Evolutionary conservation across 257 asterid species (phyloP).

Genomic region (Solanum rostratum): DNA sequence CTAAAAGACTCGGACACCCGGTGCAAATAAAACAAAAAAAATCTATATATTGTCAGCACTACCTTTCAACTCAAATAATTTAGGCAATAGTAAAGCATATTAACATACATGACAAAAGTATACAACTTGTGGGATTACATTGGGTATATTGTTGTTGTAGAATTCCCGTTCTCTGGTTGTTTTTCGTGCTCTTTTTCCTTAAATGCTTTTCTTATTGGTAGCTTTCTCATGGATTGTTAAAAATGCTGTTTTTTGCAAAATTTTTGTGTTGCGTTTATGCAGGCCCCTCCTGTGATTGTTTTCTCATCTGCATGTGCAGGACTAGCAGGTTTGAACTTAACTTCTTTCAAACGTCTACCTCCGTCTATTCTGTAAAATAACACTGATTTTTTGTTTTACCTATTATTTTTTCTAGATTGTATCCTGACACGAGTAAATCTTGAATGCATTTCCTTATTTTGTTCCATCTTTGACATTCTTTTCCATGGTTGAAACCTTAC

Average conservation of each 20-base stretch:
- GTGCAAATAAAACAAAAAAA: too few relatives aligned
- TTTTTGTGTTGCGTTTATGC: slow-evolving; percentile 16
- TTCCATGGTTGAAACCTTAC: slow-evolving; percentile 12
- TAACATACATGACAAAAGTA: not conserved
- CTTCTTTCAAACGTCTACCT: not conserved
- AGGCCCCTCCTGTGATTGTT: slow-evolving; percentile 85
- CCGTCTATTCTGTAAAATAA: not conserved
- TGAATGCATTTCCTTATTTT: not conserved
- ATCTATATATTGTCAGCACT: not conserved
- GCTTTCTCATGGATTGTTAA: not conserved
- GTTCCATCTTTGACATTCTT: not conserved
- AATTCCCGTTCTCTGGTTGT: not conserved
- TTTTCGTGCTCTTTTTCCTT: not conserved
- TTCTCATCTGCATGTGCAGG: slow-evolving; percentile 95
- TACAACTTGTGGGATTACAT: not conserved
- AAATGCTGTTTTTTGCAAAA: not conserved
- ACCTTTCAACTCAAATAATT: not conserved
- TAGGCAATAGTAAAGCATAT: not conserved
- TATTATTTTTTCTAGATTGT: not conserved
- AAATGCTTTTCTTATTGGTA: not conserved
- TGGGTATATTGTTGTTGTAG: not conserved
- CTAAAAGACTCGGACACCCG: too few relatives aligned
- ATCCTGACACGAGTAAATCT: not conserved
- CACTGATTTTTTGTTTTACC: not conserved
- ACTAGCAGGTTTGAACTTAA: slow-evolving; percentile 47